Evolutionary conservation across 805 yeast genomes (phyloP), one percentile per base, ranked within the genome.

Genomic region (Starmera caribaea): DNA sequence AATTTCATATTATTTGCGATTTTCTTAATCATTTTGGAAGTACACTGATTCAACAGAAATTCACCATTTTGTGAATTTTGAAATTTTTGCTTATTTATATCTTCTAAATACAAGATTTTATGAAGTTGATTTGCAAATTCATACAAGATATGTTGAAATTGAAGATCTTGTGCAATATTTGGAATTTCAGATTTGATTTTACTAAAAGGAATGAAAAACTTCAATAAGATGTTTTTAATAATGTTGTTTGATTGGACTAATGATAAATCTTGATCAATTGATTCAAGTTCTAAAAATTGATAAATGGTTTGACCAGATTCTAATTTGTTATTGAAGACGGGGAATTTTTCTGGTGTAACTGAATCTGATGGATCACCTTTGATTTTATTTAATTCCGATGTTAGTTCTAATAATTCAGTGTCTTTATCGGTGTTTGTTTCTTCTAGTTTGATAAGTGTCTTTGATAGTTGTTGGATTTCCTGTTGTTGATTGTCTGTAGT

Each of bases 111-210:
- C n/a, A 63, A 36, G 33, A 59, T 55, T 28, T 37, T 46, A 38
- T 61, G 60, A 7, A 60, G 40, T 38, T 55, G 52, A 24, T 57
- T 51, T 29, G 58, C 61, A 47, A 65, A 65, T 17, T 54, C 53
- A 8, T 45, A 46, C 15, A 58, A 50, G 5, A 57, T 41, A 6
- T 50, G 49, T 34, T 59, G 56, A 28, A 54, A 59, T 29, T 55
- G 49, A 14, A 61, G 41, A 13, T 49, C 43, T 3, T 49, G 46
- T 2, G 47, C 56, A 10, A 62, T 49, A 12, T 49, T 38, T 3
- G 62, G 55, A 9, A 64, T 44, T 30, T 43, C 45, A 30, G 48
- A 41, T 29, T 50, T 46, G 8, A 60, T 42, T 33, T 58, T 48
- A 12, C 55, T 41, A 33, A 48, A 55, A 13, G 68, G 66, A 14